phyloP scores from a whole-genome alignment of 352 stramenopile species.

The Sclerospora graminicola region DNA sequence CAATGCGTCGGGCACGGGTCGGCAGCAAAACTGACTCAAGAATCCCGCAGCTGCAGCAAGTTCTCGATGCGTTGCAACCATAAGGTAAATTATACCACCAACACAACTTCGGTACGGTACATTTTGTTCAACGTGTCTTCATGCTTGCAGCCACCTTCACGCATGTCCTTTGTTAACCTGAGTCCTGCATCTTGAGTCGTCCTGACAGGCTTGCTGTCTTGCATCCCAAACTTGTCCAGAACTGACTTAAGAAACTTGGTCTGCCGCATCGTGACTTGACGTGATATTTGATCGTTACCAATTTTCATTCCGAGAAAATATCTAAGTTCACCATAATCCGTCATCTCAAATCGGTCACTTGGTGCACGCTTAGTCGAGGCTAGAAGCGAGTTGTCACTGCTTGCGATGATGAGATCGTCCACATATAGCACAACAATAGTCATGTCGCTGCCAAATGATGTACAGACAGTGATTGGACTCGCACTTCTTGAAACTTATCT shows the following conservation, averaged over 20 bases:
- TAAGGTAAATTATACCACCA: neutral
- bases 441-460: neutral
- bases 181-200: neutral
- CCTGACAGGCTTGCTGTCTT: neutral
- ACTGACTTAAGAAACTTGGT: neutral
- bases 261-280: neutral
- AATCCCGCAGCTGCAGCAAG: neutral
- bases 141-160: neutral
- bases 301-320: neutral
- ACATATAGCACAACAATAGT: neutral
- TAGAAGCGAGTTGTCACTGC: too few relatives aligned
- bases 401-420: neutral
- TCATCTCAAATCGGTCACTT: too few relatives aligned
- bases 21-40: neutral
- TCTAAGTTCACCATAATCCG: neutral
- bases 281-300: neutral
- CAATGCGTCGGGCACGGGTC: neutral
- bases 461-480: neutral
- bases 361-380: too few relatives aligned
- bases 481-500: neutral
- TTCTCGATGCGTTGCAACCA: neutral
- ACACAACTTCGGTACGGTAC: neutral
- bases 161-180: neutral
- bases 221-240: neutral
- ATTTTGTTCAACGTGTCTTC: neutral